Percentiles rank a stretch among this genome's conserved stretches.
Evolutionary conservation across 176 grass and related monocot genomes (phyloP).

Genomic region (Oryza nivara): DNA sequence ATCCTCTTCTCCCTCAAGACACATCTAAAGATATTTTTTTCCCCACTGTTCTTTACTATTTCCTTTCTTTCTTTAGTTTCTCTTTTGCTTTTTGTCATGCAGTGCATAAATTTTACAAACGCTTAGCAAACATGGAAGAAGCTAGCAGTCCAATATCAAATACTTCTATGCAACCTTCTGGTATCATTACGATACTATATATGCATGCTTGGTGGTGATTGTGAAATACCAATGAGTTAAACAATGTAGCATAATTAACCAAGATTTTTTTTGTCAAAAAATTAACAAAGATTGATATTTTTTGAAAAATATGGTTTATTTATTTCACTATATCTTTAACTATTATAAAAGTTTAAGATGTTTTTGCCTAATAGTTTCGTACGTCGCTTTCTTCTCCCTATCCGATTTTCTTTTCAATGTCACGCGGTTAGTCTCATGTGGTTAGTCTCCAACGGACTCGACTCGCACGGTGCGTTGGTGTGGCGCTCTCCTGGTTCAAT

Average conservation of each 20-base stretch:
- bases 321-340: not conserved
- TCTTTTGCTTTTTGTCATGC: conserved; percentile 39
- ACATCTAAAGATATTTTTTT: conserved; percentile 69
- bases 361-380: no score
- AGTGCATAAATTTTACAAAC: conserved; percentile 26
- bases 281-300: not conserved
- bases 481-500: no score
- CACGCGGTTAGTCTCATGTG: no score
- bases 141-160: not conserved
- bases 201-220: not conserved
- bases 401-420: no score
- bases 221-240: not conserved
- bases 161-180: not conserved
- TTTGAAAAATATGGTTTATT: not conserved
- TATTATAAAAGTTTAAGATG: no score
- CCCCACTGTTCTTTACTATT: not conserved
- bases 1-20: conserved; percentile 74
- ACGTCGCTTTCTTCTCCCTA: no score
- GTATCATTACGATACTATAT: not conserved
- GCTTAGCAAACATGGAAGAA: not conserved
- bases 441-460: no score
- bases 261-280: not conserved
- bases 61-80: not conserved
- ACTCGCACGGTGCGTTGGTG: no score
- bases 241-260: not conserved